Evolutionary conservation across 225 moss, liverwort and hornwort genomes (phyloP).

Genomic region (Marchantia polymorpha): DNA sequence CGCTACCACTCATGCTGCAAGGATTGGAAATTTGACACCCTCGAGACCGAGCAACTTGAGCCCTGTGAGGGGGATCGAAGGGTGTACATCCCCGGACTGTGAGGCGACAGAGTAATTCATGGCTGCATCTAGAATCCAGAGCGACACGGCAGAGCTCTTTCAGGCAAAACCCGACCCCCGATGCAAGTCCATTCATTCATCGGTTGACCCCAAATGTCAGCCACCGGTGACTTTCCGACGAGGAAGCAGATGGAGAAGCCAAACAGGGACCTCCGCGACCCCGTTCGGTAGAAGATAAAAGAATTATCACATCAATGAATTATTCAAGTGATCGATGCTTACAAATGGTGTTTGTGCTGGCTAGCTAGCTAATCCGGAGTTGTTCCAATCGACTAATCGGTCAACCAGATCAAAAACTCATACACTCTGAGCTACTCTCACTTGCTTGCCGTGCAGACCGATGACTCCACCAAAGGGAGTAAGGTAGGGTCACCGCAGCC

Average conservation of each 20-base stretch:
- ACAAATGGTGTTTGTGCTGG: conserved; percentile 1
- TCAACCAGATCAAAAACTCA: conserved; percentile 18
- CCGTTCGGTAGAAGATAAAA: background rate
- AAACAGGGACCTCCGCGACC: background rate
- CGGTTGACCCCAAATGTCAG: too few relatives aligned
- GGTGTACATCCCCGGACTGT: too few relatives aligned
- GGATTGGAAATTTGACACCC: too few relatives aligned
- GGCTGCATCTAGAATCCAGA: too few relatives aligned
- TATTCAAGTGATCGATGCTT: conserved; percentile 11
- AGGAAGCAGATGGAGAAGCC: background rate
- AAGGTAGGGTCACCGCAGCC: background rate
- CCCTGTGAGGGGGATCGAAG: too few relatives aligned
- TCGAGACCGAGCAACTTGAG: too few relatives aligned
- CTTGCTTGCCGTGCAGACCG: background rate
- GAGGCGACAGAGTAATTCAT: too few relatives aligned
- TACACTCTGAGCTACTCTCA: conserved; percentile 8
- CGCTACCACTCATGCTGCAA: too few relatives aligned
- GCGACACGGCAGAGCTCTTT: too few relatives aligned
- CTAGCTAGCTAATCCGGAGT: background rate
- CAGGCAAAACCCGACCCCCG: too few relatives aligned
- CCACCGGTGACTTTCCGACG: background rate
- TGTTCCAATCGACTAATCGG: conserved; percentile 10
- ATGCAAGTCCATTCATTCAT: too few relatives aligned
- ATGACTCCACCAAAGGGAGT: background rate
- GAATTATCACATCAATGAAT: background rate